Conservation (phyloP, 495 filamentous ascomycete genomes). For the Lophiotrema nucula region DNA sequence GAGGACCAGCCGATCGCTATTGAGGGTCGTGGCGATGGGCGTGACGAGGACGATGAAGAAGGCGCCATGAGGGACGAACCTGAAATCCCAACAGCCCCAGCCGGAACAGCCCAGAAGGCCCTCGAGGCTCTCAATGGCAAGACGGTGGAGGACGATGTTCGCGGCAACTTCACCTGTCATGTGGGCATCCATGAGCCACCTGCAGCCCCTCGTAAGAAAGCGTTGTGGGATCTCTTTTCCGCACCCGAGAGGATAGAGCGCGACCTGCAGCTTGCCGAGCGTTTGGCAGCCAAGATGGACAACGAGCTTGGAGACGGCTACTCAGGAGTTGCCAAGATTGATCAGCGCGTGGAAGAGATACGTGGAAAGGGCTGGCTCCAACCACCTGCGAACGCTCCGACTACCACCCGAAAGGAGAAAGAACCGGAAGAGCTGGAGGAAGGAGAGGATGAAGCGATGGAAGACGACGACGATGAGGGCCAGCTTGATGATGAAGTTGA, state of each 20-base stretch:
- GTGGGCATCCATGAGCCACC: slow-evolving; percentile 94
- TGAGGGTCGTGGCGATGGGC: slow-evolving; percentile 60
- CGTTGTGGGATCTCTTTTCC: slow-evolving; percentile 93
- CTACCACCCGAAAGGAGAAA: slow-evolving; percentile 59
- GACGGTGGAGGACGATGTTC: slow-evolving; percentile 86
- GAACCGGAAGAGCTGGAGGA: slow-evolving; percentile 63
- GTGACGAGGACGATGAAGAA: slow-evolving; percentile 64
- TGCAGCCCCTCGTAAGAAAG: slow-evolving; percentile 84
- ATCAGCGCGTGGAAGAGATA: slow-evolving; percentile 80
- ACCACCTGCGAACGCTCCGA: slow-evolving; percentile 58
- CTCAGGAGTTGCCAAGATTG: slow-evolving; percentile 67
- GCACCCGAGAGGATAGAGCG: slow-evolving; percentile 82
- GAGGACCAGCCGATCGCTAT: slow-evolving; percentile 57
- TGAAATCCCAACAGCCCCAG: slow-evolving; percentile 35
- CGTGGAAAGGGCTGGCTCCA: slow-evolving; percentile 71
- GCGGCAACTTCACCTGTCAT: slow-evolving; percentile 95
- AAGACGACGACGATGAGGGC: slow-evolving; percentile 71
- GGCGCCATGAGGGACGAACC: slow-evolving; percentile 51
- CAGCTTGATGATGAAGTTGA: slow-evolving; percentile 77
- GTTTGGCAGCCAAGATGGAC: slow-evolving; percentile 77
- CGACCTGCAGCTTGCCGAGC: slow-evolving; percentile 74
- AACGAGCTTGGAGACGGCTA: slow-evolving; percentile 46
- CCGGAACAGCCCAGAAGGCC: slow-evolving; percentile 71
- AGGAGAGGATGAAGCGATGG: slow-evolving; percentile 64
- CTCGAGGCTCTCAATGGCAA: slow-evolving; percentile 93